A percentile compares a stretch with the other conserved stretches of the same genome.
These are phyloP conservation scores for Hibiscus tridactylites DNA, from an alignment of 345 rosid genomes.

Conservation along the genomic window DNA sequence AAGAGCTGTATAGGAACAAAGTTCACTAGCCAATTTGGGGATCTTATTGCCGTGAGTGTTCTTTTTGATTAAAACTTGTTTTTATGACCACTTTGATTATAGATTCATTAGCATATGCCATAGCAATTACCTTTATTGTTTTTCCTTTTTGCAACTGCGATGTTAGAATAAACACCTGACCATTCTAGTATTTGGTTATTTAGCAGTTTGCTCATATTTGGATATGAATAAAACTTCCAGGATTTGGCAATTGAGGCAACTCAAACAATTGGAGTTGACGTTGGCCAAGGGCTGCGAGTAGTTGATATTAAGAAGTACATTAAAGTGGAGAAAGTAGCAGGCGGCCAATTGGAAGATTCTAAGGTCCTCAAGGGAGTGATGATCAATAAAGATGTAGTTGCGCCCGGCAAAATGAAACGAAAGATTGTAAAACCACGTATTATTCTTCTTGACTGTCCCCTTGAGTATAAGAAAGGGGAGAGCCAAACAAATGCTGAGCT, in stretches of 20 bases:
- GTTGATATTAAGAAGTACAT: slow-evolving; percentile 91
- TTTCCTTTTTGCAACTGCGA: not conserved
- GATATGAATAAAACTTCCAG: slow-evolving; percentile 24
- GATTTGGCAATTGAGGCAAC: slow-evolving; percentile 96
- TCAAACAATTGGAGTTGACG: slow-evolving; percentile 71
- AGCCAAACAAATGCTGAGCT: slow-evolving; percentile 95
- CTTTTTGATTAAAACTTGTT: not conserved
- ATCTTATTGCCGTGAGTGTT: slow-evolving; percentile 81
- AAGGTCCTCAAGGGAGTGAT: slow-evolving; percentile 89
- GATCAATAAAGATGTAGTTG: slow-evolving; percentile 89
- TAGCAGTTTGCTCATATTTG: not conserved
- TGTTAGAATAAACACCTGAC: not conserved
- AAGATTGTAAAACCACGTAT: slow-evolving; percentile 77
- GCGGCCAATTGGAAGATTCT: slow-evolving; percentile 93
- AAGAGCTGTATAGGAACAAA: slow-evolving; percentile 95
- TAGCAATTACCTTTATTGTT: not conserved
- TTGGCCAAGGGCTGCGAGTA: slow-evolving; percentile 94
- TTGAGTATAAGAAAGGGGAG: slow-evolving; percentile 98
- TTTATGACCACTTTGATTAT: not conserved
- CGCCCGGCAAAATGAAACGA: slow-evolving; percentile 95
- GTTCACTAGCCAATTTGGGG: slow-evolving; percentile 93
- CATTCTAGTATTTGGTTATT: not conserved
- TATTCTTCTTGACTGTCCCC: slow-evolving; percentile 87
- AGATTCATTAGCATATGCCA: not conserved
- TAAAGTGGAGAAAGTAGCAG: slow-evolving; percentile 92